phyloP scores from a whole-genome alignment of 176 grass and related monocot genomes.

The Triticum turgidum region DNA sequence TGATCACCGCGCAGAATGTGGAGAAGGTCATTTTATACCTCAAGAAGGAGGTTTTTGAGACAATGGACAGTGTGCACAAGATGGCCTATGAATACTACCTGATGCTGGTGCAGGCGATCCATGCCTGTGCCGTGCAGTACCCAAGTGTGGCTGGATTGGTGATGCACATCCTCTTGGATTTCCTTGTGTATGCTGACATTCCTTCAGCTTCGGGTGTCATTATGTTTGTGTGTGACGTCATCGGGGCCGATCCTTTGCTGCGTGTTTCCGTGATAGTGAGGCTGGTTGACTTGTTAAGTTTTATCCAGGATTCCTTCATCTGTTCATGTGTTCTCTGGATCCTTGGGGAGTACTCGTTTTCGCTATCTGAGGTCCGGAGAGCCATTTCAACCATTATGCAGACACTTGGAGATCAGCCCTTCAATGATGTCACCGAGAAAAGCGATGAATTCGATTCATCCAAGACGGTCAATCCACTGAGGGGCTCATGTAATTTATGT shows the following conservation, averaged over 20 bases:
- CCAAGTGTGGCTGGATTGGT: constrained; percentile 57
- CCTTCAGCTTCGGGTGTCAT: constrained; percentile 51
- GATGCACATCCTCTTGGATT: constrained; percentile 69
- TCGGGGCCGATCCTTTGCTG: constrained; percentile 67
- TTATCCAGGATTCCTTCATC: constrained; percentile 60
- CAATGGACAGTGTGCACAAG: constrained; percentile 38
- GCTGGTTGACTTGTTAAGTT: constrained; percentile 49
- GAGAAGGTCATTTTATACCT: constrained; percentile 67
- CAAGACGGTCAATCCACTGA: no score
- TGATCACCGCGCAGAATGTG: constrained; percentile 55
- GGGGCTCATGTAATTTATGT: no score
- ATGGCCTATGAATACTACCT: constrained; percentile 54
- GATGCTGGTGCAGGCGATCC: constrained; percentile 69
- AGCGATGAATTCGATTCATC: constrained; percentile 15
- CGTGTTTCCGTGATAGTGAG: constrained; percentile 68
- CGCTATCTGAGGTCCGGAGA: constrained; percentile 51
- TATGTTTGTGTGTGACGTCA: constrained; percentile 64
- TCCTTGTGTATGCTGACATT: constrained; percentile 59
- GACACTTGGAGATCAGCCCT: constrained; percentile 54
- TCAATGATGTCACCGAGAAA: constrained; percentile 50
- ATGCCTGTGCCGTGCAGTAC: constrained; percentile 52
- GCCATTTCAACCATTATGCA: constrained; percentile 62
- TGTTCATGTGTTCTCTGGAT: constrained; percentile 61
- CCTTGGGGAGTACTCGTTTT: constrained; percentile 68
- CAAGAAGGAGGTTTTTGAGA: constrained; percentile 72